Base-by-base conservation (phyloP, 2,329 filamentous ascomycete genomes). In the Elsinoe ampelina region DNA sequence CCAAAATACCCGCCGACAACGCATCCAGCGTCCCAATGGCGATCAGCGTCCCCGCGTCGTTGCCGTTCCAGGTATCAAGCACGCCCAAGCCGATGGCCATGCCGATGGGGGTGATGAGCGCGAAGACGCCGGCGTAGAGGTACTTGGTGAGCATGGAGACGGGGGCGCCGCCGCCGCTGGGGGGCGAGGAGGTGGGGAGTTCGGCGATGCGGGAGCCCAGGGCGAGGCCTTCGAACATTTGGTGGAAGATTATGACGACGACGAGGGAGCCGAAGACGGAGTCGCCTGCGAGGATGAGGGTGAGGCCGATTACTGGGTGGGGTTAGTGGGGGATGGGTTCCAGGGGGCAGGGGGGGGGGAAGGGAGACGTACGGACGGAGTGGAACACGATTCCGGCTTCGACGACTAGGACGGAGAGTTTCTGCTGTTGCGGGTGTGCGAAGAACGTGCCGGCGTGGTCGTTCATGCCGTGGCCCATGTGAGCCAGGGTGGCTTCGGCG, bases 61-160 rank as follows among this genome's bases (percentile, higher is more conserved):
- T 89, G 3, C 85, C 86, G 63, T 91, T 90, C 71, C 89, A 90
- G 7, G 75, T 68, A 36, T 83, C 71, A 26, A 90, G 70, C 2
- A 87, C 85, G 2, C 85, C 85, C 34, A 89, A 83, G 0, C 87
- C 87, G 59, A 92, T 89, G 0, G 83, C 85, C 86, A 91, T 91
- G 10, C 87, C 87, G 30, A 89, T 73, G 0, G 87, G 87, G 0
- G 87, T 91, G 56, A 88, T 82, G 22, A 89, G 72, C 0, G 85
- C 80, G 63, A 89, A 91, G 0, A 78, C 75, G 1, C 69, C 62
- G 0, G 79, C 85, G 72, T 91, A 82, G 11, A 81, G 60, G 2
- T 83, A 70, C 66, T 89, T 86, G 1, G 65, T 65, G 2, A 65
- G 62, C n/a, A 70, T 65, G 3, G 15, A 63, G 61, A 42, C 36